Conservation (phyloP, 2,329 filamentous ascomycete genomes). For the Cadophora malorum region DNA sequence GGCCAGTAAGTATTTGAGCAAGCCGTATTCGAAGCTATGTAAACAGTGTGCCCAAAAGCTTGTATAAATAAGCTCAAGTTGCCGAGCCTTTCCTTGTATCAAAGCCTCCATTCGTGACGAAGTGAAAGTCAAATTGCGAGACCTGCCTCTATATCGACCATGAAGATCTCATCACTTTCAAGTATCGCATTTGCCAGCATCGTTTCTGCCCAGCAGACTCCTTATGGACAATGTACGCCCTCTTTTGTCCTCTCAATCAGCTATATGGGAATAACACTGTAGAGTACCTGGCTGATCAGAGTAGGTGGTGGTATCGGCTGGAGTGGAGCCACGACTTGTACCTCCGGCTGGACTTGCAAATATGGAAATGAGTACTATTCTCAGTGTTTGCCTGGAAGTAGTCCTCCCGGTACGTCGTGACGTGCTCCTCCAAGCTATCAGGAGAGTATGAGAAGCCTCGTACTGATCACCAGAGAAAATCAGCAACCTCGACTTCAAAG, state of each 20-base stretch:
- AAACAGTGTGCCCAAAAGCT: neutral
- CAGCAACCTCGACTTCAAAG: neutral
- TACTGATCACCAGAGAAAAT: neutral
- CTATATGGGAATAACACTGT: neutral
- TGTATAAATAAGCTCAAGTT: neutral
- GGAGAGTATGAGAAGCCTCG: neutral
- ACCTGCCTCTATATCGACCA: neutral
- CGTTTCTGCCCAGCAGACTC: slow-evolving; percentile 22
- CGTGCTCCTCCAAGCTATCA: neutral
- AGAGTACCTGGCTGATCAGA: neutral
- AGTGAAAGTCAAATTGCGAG: neutral
- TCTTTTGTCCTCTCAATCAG: no score
- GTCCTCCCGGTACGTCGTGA: neutral
- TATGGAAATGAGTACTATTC: slow-evolving; percentile 43
- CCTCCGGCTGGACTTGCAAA: slow-evolving; percentile 43
- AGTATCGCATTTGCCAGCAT: neutral
- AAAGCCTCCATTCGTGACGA: neutral
- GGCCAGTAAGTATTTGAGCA: neutral
- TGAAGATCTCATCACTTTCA: slow-evolving; percentile 3
- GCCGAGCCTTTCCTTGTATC: neutral
- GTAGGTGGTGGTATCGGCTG: slow-evolving; percentile 41
- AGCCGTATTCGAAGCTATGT: neutral
- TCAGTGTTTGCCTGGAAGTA: slow-evolving; percentile 41
- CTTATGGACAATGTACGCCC: slow-evolving; percentile 29
- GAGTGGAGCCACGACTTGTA: slow-evolving; percentile 43